These are phyloP conservation scores for Rehmannia glutinosa DNA, from an alignment of 257 asterid genomes.

Conservation along the genomic window DNA sequence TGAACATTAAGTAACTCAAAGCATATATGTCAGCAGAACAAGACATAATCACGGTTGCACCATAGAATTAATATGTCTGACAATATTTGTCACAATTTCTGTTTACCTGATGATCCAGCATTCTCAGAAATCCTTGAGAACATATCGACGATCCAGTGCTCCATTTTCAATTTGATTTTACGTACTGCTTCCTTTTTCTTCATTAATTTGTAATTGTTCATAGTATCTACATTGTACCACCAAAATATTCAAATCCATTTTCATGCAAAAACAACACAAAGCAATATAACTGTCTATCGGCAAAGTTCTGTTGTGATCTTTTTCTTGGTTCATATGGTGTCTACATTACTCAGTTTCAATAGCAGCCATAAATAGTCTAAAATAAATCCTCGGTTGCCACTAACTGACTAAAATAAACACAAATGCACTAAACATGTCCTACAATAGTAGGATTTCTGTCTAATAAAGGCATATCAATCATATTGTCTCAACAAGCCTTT, in stretches of 20 bases:
- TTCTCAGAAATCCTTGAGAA: constrained; percentile 87
- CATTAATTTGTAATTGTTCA: constrained; percentile 94
- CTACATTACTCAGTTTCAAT: not conserved
- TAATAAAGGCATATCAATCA: not conserved
- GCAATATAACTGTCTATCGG: not conserved
- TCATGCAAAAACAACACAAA: not conserved
- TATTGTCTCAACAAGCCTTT: not conserved
- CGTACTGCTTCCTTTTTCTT: constrained; percentile 85
- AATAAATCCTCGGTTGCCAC: not conserved
- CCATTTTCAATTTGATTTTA: constrained; percentile 68
- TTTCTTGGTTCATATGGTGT: not conserved
- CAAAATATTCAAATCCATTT: constrained; percentile 15
- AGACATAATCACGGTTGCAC: not conserved
- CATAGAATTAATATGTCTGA: not conserved
- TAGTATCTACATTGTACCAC: constrained; percentile 54
- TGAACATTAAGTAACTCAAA: not conserved
- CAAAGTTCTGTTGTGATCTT: not conserved
- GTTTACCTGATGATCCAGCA: constrained; percentile 85
- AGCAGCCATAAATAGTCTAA: not conserved
- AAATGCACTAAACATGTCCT: not conserved
- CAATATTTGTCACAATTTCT: not conserved
- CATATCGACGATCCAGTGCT: constrained; percentile 62
- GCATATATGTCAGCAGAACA: not conserved
- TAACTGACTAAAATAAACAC: too few relatives aligned
- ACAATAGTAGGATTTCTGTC: not conserved